These are phyloP conservation scores for Metschnikowia noctiluminum DNA, from an alignment of 805 yeast genomes.

Conservation along the genomic window DNA sequence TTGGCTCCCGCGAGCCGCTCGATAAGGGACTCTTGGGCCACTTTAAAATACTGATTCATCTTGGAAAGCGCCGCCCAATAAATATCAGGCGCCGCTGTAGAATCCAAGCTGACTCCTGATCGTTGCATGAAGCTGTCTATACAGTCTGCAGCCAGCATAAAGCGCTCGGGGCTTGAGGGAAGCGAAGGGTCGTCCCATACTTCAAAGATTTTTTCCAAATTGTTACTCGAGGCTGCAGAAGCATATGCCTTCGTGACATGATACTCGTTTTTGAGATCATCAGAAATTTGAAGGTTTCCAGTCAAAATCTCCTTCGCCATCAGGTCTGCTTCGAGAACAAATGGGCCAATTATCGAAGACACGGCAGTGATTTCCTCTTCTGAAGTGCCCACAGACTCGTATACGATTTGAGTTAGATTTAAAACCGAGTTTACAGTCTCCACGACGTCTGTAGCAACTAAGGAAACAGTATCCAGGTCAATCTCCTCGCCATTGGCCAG, in stretches of 20 bases:
- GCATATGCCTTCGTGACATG: slow-evolving; percentile 26
- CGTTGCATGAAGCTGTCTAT: slow-evolving; percentile 43
- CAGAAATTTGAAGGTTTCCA: slow-evolving; percentile 20
- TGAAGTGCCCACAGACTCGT: slow-evolving; percentile 20
- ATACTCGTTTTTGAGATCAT: slow-evolving; percentile 29
- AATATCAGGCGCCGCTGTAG: slow-evolving; percentile 12
- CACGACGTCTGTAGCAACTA: slow-evolving; percentile 27
- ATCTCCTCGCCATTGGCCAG: background rate
- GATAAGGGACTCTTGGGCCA: slow-evolving; percentile 34
- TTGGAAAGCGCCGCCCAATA: slow-evolving; percentile 41
- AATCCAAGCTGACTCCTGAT: slow-evolving; percentile 17
- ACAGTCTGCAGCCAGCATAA: slow-evolving; percentile 42
- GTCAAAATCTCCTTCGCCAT: slow-evolving; percentile 20
- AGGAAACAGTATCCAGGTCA: background rate
- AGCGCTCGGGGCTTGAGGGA: slow-evolving; percentile 33
- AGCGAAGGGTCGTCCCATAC: slow-evolving; percentile 33
- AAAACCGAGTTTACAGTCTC: slow-evolving; percentile 32
- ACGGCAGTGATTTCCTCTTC: background rate
- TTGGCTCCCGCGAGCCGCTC: slow-evolving; percentile 2
- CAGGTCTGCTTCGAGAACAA: slow-evolving; percentile 18
- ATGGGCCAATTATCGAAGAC: slow-evolving; percentile 18
- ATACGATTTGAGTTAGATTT: slow-evolving; percentile 27
- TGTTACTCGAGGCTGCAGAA: slow-evolving; percentile 1
- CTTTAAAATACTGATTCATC: slow-evolving; percentile 37
- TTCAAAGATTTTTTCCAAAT: slow-evolving; percentile 22